Evolutionary conservation across 345 rosid species (phyloP), one percentile per base, ranked within the genome.

Genomic region (Gossypium stocksii): DNA sequence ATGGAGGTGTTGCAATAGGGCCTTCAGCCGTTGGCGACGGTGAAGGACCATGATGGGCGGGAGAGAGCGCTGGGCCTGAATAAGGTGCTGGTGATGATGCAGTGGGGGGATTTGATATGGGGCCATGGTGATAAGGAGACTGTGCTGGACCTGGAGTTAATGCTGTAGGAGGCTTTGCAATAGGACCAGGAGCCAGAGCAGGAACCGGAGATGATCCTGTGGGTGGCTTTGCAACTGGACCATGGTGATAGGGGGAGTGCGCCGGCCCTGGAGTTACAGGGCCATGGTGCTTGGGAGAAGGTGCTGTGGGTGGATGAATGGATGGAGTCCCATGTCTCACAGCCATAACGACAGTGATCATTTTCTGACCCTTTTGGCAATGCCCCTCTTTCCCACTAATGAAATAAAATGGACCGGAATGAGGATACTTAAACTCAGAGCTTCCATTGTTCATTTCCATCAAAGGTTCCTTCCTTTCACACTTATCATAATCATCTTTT

Each of bases 371-470:
- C 25, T 82, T 82, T 23, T 59, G 38, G 73, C 97, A 91, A 59
- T 79, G 80, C n/a, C 76, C 83, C 64, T 73, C 38, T 8, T 80
- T 82, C 13, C 91, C 97, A 76, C 91, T 86, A 1, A 92, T 84
- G 84, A 90, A 92, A 58, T 19, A 89, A 73, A 85, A 86, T 0
- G 84, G 81, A 75, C 96, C 96, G 3, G 95, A 84, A 2, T 70
- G 79, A 9, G 72, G 73, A 16, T 90, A 70, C 12, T 52, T 61
- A 45, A 90, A 74, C 65, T 56, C 77, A 7, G 91, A 66, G 13
- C 80, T 76, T 6, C 89, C 93, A 58, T 74, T 73, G 0, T 27
- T 74, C 84, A 84, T 65, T 9, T 44, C 77, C 66, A 71, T 61
- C 16, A 85, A 23, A 0, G 91, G 89, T 13, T 82, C 73, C 74